Percentiles rank a stretch among this genome's conserved stretches.
Conservation (phyloP, 371 early-diverging fungal genomes). For the Smittium culicis region DNA sequence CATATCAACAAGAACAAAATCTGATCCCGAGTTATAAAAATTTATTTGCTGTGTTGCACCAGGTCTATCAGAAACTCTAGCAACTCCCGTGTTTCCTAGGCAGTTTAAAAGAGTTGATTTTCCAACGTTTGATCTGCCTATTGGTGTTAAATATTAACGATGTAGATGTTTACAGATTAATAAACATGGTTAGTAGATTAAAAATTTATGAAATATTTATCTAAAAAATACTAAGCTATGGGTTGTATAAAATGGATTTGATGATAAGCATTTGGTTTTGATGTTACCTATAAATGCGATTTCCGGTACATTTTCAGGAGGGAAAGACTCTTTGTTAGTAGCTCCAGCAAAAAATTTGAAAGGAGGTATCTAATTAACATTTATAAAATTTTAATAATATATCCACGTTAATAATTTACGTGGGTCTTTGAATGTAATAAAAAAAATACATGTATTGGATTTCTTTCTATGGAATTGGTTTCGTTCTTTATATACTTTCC, state of each 20-base stretch:
- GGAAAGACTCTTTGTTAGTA: conserved; percentile 42
- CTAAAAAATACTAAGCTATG: too few relatives aligned
- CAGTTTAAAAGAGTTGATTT: conserved; percentile 61
- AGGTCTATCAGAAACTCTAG: conserved; percentile 44
- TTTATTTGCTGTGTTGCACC: conserved; percentile 70
- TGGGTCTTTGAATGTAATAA: neutral
- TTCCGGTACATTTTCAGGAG: conserved; percentile 41
- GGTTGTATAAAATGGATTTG: conserved; percentile 8
- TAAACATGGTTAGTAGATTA: neutral
- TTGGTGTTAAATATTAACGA: too few relatives aligned
- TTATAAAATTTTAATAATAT: too few relatives aligned
- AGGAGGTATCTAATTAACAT: conserved; percentile 35
- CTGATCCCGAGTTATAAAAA: conserved; percentile 48
- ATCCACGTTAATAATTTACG: too few relatives aligned
- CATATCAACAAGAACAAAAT: conserved; percentile 66
- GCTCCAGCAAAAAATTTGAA: conserved; percentile 57
- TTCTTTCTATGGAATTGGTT: neutral
- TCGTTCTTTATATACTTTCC: neutral
- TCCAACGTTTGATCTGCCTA: conserved; percentile 63
- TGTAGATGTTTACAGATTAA: neutral
- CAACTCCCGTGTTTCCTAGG: conserved; percentile 40
- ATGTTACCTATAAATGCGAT: conserved; percentile 46
- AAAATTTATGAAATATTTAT: neutral
- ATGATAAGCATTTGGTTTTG: conserved; percentile 13
- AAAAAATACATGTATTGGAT: conserved; percentile 4